A percentile compares a stretch with the other conserved stretches of the same genome.
Conservation (phyloP, 805 yeast genomes). For the Barnettozyma californica region DNA sequence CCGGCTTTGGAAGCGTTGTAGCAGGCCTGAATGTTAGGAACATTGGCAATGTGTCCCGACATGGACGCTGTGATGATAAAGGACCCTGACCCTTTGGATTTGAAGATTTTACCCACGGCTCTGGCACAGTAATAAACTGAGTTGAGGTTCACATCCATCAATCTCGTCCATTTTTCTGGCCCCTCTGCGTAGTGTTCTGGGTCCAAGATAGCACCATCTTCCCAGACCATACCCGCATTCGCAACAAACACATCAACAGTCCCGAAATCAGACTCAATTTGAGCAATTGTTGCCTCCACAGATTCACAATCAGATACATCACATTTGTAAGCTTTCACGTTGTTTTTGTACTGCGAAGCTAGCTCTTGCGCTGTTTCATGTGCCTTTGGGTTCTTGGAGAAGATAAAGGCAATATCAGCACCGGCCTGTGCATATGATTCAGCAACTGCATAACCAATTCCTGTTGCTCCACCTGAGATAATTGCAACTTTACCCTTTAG, state of each 20-base stretch:
- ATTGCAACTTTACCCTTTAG: slow-evolving; percentile 79
- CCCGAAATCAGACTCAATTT: neutral
- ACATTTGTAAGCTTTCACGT: neutral
- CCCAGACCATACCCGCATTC: neutral
- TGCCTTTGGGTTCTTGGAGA: slow-evolving; percentile 28
- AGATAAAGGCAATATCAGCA: slow-evolving; percentile 60
- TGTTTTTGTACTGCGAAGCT: neutral
- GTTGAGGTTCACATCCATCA: neutral
- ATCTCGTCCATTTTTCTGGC: neutral
- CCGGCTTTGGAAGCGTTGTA: neutral
- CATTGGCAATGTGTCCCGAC: slow-evolving; percentile 83
- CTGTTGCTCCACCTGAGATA: slow-evolving; percentile 80
- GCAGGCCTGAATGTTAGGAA: slow-evolving; percentile 78
- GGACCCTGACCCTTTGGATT: slow-evolving; percentile 53
- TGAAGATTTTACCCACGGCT: neutral
- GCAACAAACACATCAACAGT: neutral
- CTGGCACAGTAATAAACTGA: neutral
- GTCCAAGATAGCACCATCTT: neutral
- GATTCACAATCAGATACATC: neutral
- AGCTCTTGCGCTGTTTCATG: neutral
- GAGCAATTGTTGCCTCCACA: neutral
- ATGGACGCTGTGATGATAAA: slow-evolving; percentile 83
- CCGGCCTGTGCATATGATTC: slow-evolving; percentile 85
- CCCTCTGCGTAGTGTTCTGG: neutral
- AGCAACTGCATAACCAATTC: slow-evolving; percentile 79